Evolutionary conservation across 2,329 filamentous ascomycete genomes (phyloP).

Genomic region (Pseudogymnoascus sp.): DNA sequence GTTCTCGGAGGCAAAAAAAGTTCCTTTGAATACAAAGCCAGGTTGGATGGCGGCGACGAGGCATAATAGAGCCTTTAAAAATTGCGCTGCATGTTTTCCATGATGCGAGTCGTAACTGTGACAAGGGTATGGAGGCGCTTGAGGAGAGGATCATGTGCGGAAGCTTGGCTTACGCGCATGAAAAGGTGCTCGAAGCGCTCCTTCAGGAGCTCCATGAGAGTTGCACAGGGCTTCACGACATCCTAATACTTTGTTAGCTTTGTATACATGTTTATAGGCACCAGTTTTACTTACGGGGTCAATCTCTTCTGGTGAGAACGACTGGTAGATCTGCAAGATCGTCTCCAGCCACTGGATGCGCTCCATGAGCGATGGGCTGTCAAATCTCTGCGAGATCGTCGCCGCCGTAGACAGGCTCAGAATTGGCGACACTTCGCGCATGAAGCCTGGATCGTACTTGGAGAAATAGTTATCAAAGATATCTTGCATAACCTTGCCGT

Average conservation of each 20-base stretch:
- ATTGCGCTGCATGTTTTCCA: conserved; percentile 17
- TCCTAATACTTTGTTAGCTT: conserved; percentile 37
- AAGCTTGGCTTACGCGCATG: conserved; percentile 41
- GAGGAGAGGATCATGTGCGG: conserved; percentile 41
- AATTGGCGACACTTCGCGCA: conserved; percentile 51
- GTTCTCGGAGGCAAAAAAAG: not conserved
- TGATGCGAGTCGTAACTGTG: conserved; percentile 24
- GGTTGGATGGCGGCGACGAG: not conserved
- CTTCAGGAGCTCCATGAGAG: conserved; percentile 48
- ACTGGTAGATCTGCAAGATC: conserved; percentile 45
- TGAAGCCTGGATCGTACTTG: conserved; percentile 43
- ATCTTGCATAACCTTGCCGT: conserved; percentile 38
- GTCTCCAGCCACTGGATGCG: conserved; percentile 55
- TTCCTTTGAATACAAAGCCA: not conserved
- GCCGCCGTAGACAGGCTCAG: conserved; percentile 58
- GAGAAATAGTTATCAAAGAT: conserved; percentile 51
- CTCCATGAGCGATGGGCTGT: conserved; percentile 44
- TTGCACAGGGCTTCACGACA: conserved; percentile 31
- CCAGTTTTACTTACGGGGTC: conserved; percentile 23
- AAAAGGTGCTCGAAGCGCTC: conserved; percentile 46
- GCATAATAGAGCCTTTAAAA: not conserved
- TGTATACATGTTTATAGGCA: conserved; percentile 6
- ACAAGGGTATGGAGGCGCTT: conserved; percentile 42
- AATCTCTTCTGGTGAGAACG: conserved; percentile 19
- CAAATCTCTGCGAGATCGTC: conserved; percentile 52